Conservation (phyloP, 805 yeast genomes). For the Kodamaea sagamina region DNA sequence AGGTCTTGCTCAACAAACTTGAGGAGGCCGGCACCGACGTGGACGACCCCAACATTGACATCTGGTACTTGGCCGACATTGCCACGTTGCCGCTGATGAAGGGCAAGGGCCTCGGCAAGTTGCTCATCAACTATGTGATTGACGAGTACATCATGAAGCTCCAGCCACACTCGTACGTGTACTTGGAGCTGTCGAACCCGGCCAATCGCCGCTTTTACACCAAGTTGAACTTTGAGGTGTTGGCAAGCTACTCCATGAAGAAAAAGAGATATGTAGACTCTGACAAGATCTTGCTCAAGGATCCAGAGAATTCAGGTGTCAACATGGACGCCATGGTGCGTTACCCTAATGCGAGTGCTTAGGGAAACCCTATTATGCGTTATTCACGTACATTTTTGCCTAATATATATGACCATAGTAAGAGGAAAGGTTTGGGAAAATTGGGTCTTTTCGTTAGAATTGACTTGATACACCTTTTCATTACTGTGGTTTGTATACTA, state of each 20-base stretch:
- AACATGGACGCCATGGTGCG: slow-evolving; percentile 22
- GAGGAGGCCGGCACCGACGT: slow-evolving; percentile 29
- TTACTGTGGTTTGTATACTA: slow-evolving; percentile 22
- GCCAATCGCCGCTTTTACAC: slow-evolving; percentile 54
- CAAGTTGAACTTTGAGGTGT: slow-evolving; percentile 50
- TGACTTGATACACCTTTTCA: slow-evolving; percentile 16
- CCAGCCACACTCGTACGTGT: slow-evolving; percentile 31
- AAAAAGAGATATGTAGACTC: slow-evolving; percentile 24
- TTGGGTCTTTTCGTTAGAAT: slow-evolving; percentile 8
- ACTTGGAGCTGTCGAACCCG: slow-evolving; percentile 60
- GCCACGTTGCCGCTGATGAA: slow-evolving; percentile 59
- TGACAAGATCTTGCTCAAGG: slow-evolving; percentile 13
- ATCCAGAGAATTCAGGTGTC: slow-evolving; percentile 16
- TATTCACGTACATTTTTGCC: slow-evolving; percentile 20
- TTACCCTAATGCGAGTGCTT: slow-evolving; percentile 9
- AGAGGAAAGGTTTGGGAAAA: slow-evolving; percentile 17
- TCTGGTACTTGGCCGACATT: slow-evolving; percentile 62
- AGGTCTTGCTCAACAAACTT: slow-evolving; percentile 40
- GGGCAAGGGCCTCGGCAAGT: slow-evolving; percentile 60
- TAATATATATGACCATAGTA: slow-evolving; percentile 20
- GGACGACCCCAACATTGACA: slow-evolving; percentile 20
- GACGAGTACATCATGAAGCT: slow-evolving; percentile 43
- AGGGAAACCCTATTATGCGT: slow-evolving; percentile 15
- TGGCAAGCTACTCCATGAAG: slow-evolving; percentile 34
- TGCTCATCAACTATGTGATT: slow-evolving; percentile 51